These are phyloP conservation scores for Aureobasidium sp. DNA, from an alignment of 2,329 filamentous ascomycete genomes.

Conservation along the genomic window DNA sequence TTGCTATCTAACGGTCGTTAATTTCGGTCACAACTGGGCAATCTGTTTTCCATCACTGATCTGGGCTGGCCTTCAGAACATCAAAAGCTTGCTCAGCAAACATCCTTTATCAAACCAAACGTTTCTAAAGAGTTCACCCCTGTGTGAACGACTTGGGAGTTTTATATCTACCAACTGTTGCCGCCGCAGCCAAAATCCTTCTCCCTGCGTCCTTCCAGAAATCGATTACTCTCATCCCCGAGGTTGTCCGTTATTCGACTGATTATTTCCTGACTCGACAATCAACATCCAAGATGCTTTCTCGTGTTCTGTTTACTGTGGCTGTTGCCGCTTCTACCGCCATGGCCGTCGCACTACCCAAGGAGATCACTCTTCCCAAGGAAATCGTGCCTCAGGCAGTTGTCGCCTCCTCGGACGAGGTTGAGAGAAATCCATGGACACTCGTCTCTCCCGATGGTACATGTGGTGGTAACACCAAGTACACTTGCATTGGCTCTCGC, in stretches of 20 bases:
- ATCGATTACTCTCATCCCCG: background rate
- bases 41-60: constrained; percentile 3
- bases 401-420: background rate
- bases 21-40: constrained; percentile 10
- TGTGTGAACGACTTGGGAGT: background rate
- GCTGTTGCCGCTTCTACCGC: constrained; percentile 8
- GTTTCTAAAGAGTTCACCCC: background rate
- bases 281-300: constrained; percentile 1
- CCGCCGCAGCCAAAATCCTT: background rate
- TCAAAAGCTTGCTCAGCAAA: background rate
- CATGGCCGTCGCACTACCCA: constrained; percentile 5
- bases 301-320: background rate
- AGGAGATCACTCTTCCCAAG: background rate
- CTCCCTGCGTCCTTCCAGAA: constrained; percentile 2
- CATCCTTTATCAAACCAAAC: constrained; percentile 11
- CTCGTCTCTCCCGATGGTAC: constrained; percentile 6
- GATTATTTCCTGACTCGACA: background rate
- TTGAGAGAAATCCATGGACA: background rate
- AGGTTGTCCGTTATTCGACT: background rate
- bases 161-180: constrained; percentile 6
- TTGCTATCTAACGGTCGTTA: constrained; percentile 12
- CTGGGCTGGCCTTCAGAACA: background rate
- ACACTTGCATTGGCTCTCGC: constrained; percentile 8
- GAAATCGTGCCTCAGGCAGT: constrained; percentile 8
- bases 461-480: constrained; percentile 7